Evolutionary conservation across 2,329 filamentous ascomycete genomes (phyloP), one percentile per base, ranked within the genome.

Genomic region (Scytalidium sp.): DNA sequence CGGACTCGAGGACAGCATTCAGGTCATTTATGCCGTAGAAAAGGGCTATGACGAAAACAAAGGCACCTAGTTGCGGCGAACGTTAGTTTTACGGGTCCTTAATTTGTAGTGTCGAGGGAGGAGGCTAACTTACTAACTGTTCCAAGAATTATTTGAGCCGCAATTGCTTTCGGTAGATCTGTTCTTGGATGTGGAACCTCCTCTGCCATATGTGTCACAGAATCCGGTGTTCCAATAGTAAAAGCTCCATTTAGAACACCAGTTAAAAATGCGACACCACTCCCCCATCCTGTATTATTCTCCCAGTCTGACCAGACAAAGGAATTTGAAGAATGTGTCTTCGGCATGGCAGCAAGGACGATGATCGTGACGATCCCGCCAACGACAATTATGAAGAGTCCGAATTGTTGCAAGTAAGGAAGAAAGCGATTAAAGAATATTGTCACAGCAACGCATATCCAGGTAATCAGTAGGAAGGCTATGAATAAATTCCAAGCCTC

Each of bases 201-300:
- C 61, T 86, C 82, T 0, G 80, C 78, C 41, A 85, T 62, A 58
- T 86, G 83, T 2, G 79, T 79, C 1, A 81, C 78, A 42, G 80
- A 78, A 60, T 87, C 84, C 0, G 82, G 78, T 1, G 80, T 79
- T 5, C 84, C 84, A 20, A 87, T 79, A 40, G 78, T 79, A 60
- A 81, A 88, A 3, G 84, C 84, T 9, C 83, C 84, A 56, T 88
- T 88, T 15, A 83, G 69, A 72, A 82, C 79, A 21, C 80, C 79
- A 2, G 74, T 69, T 10, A 80, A 69, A 52, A 82, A 83, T 6
- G 77, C 76, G 41, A 82, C 76, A 3, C 77, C 76, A 45, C 70
- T 75, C 2, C 50, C 56, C 57, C 64, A 74, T 3, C 71, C 70
- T 0, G 70, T 67, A 49, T 66, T 59, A 43, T 74, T 73, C n/a